A percentile compares a stretch with the other conserved stretches of the same genome.
These are phyloP conservation scores for Capronia coronata DNA, from an alignment of 2,329 filamentous ascomycete genomes.

Conservation along the genomic window DNA sequence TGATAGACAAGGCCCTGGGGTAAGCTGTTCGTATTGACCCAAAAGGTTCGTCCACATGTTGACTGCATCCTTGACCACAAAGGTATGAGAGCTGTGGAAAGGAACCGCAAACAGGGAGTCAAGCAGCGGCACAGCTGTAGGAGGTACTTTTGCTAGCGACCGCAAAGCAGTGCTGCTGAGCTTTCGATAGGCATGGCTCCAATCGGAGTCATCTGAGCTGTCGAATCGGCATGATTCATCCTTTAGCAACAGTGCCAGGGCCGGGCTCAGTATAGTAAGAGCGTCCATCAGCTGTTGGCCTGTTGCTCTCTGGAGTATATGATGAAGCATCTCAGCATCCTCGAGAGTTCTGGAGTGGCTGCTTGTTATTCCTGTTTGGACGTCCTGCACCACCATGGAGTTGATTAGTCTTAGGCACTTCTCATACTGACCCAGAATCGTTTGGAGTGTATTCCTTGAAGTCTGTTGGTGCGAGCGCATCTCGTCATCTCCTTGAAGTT, in stretches of 20 bases:
- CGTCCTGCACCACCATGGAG: background rate
- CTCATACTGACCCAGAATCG: conserved; percentile 6
- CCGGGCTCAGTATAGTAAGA: conserved; percentile 4
- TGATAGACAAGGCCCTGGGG: conserved; percentile 61
- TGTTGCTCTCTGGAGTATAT: background rate
- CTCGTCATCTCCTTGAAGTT: conserved; percentile 1
- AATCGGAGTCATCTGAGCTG: background rate
- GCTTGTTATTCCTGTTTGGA: background rate
- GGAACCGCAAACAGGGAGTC: conserved; percentile 48
- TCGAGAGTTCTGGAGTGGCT: background rate
- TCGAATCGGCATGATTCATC: conserved; percentile 31
- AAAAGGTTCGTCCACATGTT: conserved; percentile 66
- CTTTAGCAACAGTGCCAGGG: conserved; percentile 34
- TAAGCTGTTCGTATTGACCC: conserved; percentile 51
- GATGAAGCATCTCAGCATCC: conserved; percentile 2
- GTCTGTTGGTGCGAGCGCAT: background rate
- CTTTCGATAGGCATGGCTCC: background rate
- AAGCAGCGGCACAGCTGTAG: conserved; percentile 45
- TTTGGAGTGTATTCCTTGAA: background rate
- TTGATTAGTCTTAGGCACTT: conserved; percentile 12
- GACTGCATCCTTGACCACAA: conserved; percentile 48
- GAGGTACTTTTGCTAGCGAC: conserved; percentile 8
- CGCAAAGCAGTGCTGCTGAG: conserved; percentile 6
- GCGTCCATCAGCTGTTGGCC: background rate
- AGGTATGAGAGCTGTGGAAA: conserved; percentile 47